Evolutionary conservation across 2,329 filamentous ascomycete genomes (phyloP).

Genomic region (Microascus cirrosus): DNA sequence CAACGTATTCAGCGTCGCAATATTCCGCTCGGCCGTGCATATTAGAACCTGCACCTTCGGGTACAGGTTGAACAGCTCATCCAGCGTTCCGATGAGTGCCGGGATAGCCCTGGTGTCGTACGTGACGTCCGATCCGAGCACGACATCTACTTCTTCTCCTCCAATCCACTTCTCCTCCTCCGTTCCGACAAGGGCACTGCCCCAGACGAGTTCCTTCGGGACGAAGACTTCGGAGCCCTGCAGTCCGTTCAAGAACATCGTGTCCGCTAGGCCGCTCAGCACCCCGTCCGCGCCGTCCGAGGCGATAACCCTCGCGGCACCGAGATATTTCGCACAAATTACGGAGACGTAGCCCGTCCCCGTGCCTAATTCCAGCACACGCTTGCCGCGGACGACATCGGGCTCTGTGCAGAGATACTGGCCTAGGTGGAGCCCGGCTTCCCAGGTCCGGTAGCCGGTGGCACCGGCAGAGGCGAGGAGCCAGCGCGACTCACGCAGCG

Average conservation of each 20-base stretch:
- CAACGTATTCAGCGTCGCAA: constrained; percentile 56
- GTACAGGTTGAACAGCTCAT: constrained; percentile 47
- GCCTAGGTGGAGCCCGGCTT: constrained; percentile 64
- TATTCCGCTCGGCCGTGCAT: constrained; percentile 60
- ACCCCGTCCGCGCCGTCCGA: constrained; percentile 69
- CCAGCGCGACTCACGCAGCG: constrained; percentile 56
- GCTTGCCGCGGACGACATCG: constrained; percentile 36
- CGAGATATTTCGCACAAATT: constrained; percentile 58
- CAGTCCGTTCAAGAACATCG: constrained; percentile 56
- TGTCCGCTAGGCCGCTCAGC: constrained; percentile 55
- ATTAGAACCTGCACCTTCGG: constrained; percentile 50
- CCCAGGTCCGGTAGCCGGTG: constrained; percentile 72
- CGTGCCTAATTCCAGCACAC: constrained; percentile 61
- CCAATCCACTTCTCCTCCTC: constrained; percentile 44
- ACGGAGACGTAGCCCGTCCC: constrained; percentile 69
- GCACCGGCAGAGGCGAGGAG: constrained; percentile 62
- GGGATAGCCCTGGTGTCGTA: constrained; percentile 58
- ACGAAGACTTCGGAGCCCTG: constrained; percentile 32
- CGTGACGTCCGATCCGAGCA: constrained; percentile 69
- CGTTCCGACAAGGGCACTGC: constrained; percentile 43
- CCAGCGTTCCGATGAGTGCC: constrained; percentile 52
- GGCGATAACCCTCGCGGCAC: constrained; percentile 46
- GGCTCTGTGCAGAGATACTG: constrained; percentile 49
- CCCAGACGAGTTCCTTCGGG: constrained; percentile 53
- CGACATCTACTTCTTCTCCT: constrained; percentile 41